Conservation (phyloP, 169 alveolate genomes). For the Hepatocystis sp. region DNA sequence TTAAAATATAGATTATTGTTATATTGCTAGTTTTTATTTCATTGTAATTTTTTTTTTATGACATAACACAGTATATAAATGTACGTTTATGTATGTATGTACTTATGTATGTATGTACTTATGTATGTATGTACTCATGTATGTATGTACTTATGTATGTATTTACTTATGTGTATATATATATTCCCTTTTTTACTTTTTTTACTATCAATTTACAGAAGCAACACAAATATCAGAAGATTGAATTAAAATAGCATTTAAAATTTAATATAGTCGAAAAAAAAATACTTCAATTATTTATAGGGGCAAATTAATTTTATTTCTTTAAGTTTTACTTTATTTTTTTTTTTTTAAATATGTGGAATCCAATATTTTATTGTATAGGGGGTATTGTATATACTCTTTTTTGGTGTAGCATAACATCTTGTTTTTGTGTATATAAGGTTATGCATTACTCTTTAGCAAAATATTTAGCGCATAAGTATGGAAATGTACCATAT, state of each 20-base stretch:
- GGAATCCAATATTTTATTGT: slow-evolving; percentile 55
- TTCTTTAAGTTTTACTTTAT: background rate
- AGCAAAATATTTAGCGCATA: slow-evolving; percentile 55
- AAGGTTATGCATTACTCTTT: slow-evolving; percentile 47
- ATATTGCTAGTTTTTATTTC: no score
- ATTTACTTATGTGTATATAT: background rate
- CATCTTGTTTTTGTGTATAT: slow-evolving; percentile 52
- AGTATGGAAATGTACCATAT: slow-evolving; percentile 45
- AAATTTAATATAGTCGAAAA: background rate
- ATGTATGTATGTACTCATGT: no score
- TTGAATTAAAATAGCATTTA: slow-evolving; percentile 1
- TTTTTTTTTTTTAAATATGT: slow-evolving; percentile 27
- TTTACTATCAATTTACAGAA: slow-evolving; percentile 20
- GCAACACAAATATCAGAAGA: slow-evolving; percentile 76
- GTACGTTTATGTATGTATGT: no score
- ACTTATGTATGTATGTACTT: no score
- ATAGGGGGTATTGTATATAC: slow-evolving; percentile 55
- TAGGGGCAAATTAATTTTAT: no score
- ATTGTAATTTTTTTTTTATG: no score
- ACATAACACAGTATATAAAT: no score
- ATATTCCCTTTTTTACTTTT: slow-evolving; percentile 10
- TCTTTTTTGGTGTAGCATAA: slow-evolving; percentile 67
- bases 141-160: no score
- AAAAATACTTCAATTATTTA: no score
- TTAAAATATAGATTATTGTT: no score